Evolutionary conservation across 2,329 filamentous ascomycete species (phyloP).

Genomic region (Phyllosticta citrichinensis): DNA sequence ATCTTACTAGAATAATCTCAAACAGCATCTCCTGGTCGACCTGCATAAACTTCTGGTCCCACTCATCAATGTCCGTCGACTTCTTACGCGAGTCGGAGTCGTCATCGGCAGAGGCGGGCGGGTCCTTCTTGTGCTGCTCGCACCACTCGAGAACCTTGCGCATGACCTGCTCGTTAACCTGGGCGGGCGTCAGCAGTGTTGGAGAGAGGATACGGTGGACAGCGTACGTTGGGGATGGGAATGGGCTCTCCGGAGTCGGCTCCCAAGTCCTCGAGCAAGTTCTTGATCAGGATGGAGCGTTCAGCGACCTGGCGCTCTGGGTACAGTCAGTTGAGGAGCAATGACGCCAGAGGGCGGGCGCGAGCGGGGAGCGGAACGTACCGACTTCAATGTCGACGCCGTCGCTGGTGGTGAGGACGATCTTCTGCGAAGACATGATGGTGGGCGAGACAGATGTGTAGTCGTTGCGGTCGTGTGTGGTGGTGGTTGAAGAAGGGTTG

Average conservation of each 20-base stretch:
- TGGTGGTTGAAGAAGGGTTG: constrained; percentile 1
- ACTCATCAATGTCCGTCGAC: constrained; percentile 98
- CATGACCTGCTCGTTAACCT: constrained; percentile 84
- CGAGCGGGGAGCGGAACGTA: constrained; percentile 14
- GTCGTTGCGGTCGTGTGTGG: constrained; percentile 1
- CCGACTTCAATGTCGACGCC: constrained; percentile 34
- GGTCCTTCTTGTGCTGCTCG: constrained; percentile 85
- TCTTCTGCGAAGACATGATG: constrained; percentile 22
- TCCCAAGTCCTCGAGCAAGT: constrained; percentile 91
- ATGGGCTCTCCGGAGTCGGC: constrained; percentile 56
- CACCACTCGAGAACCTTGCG: constrained; percentile 98
- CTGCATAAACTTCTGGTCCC: constrained; percentile 99
- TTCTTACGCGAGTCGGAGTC: constrained; percentile 93
- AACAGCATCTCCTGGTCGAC: constrained; percentile 99
- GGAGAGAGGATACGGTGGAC: neutral
- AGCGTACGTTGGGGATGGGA: constrained; percentile 65
- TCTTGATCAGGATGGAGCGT: constrained; percentile 92
- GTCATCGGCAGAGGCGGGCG: constrained; percentile 70
- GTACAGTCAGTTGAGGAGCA: neutral
- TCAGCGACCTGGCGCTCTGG: constrained; percentile 72
- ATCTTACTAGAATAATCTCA: constrained; percentile 85
- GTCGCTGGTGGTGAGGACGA: constrained; percentile 38
- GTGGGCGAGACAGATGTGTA: neutral
- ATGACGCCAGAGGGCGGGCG: neutral
- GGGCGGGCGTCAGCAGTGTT: constrained; percentile 19